These are phyloP conservation scores for Nicotiana sylvestris DNA, from an alignment of 257 asterid genomes.

Conservation along the genomic window DNA sequence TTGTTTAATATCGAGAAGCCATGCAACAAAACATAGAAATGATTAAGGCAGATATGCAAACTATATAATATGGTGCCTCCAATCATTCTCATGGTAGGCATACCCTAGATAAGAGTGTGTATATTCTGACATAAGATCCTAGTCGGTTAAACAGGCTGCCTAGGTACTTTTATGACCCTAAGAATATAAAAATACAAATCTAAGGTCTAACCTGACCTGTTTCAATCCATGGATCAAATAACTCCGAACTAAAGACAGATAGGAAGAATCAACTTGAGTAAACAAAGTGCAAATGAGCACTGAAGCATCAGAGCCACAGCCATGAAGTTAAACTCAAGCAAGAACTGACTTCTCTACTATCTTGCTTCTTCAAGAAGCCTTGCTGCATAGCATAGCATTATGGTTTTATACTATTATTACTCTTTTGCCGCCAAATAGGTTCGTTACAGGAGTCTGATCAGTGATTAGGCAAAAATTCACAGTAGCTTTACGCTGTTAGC, in stretches of 20 bases:
- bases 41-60: not conserved
- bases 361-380: not conserved
- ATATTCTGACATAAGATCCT: not conserved
- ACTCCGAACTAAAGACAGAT: not conserved
- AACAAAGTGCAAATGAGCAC: not conserved
- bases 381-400: not conserved
- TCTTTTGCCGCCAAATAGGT: not conserved
- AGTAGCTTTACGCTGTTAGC: not conserved
- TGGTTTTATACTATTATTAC: not conserved
- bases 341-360: not conserved
- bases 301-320: not conserved
- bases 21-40: not conserved
- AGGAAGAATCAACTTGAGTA: not conserved
- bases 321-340: not conserved
- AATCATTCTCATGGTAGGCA: not conserved
- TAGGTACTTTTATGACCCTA: not conserved
- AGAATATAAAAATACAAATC: not conserved
- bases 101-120: not conserved
- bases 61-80: not conserved
- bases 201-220: not conserved
- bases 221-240: not conserved
- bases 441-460: conserved; percentile 4
- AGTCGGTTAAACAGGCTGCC: not conserved
- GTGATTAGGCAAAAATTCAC: not conserved
- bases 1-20: not conserved